Base-by-base conservation (phyloP, 1,284 basidiomycete genomes). In the Fistulinella cinereoalba region DNA sequence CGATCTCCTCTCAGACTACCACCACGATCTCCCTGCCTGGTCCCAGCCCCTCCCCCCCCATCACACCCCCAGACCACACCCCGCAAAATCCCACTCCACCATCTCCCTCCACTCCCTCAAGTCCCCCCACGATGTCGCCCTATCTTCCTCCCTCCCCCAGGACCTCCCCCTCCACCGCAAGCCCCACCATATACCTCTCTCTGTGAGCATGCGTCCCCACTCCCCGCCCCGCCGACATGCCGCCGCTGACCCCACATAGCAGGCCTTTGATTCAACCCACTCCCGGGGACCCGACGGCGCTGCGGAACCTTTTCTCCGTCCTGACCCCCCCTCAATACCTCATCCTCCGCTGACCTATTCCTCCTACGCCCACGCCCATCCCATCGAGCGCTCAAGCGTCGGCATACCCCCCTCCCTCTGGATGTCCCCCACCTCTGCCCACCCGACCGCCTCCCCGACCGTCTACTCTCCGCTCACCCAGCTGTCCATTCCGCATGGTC, bases 361-460 rank as follows among this genome's bases (percentile, higher is more conserved):
- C n/a, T n/a, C n/a, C n/a, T 55, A 67, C 16, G 49, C 53, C 40
- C 65, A 65, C 56, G 56, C 59, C 46, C 58, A 64, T 51, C 37
- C 71, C 56, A 61, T 70, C 60, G 80, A 83, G 57, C 81, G 77
- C 56, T 72, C 77, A 41, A 70, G 71, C 56, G 57, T 70, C 41
- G 74, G 76, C 47, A 69, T 89, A 36, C 83, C 83, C 41, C 85
- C 87, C 4, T 86, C 85, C 36, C 67, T 88, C 38, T 90, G 86
- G 87, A 90, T 89, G 87, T 88, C 86, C 11, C 77, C 83, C 33
- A 71, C 80, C 11, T 77, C 75, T 42, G 66, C 77, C 15, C 67
- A 76, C 6, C 68, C 75, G n/a, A n/a, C n/a, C 3, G 62, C 73
- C 6, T 70, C 71, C n/a, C 66, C 74, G 0, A 57, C 47, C 45